Evolutionary conservation across 768 basidiomycete genomes (phyloP), one percentile per base, ranked within the genome.

Genomic region (Lepiota venenata): DNA sequence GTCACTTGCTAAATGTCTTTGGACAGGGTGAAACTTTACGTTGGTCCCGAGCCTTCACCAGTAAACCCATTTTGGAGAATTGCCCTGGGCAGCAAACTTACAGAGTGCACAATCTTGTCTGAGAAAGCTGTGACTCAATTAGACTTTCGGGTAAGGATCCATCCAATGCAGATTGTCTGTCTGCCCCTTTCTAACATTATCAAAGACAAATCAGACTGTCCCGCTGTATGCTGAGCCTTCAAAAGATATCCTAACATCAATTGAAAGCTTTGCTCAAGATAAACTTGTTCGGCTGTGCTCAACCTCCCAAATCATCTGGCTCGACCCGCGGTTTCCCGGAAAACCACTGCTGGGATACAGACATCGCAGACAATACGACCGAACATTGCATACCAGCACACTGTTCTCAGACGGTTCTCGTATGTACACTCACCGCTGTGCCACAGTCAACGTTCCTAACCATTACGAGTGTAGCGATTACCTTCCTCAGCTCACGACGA

Each of bases 231-330:
- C 49, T 64, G 9, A 64, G 57, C 29, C 7, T 29, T 57, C 67
- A 2, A 64, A 65, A 22, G 72, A 79, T 46, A 49, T 76, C 1
- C 64, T 90, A 15, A 87, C 86, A 0, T 81, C 77, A 21, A 68
- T 85, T 35, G 82, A 84, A 58, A 66, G 74, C 55, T 63, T 70
- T 15, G 58, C 58, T 5, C 62, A 66, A 4, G 75, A 81, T 55
- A 63, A 77, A 42, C 65, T 84, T 37, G 61, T 84, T 27, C 76
- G 79, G 2, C 58, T 88, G 2, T 77, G 75, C 27, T 82, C 88
- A 1, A 91, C 87, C 1, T 72, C 70, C 1, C 75, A 85, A 42
- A 60, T 91, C 14, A 58, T 85, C 12, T 92, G 90, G 89, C 64
- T 91, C 25, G 90, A 93, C 61, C 69, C 74, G 25, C 79, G 89